These are phyloP conservation scores for Pyrenochaeta sp. DNA, from an alignment of 2,329 filamentous ascomycete species.

Conservation along the genomic window DNA sequence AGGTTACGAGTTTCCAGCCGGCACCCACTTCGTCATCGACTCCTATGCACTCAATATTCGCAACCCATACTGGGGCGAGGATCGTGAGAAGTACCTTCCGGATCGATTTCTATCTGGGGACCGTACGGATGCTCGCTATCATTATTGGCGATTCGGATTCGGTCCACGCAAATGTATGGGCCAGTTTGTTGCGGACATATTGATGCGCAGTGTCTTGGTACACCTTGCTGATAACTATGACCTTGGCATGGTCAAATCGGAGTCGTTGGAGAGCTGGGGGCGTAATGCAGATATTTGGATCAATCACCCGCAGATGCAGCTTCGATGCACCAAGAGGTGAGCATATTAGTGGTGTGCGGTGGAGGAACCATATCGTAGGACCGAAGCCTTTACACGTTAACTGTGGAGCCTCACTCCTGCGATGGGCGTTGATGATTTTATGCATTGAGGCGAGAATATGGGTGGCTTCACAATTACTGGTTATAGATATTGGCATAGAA, in stretches of 20 bases:
- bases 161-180: conserved; percentile 56
- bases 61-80: conserved; percentile 52
- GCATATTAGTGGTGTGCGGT: no score
- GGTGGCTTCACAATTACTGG: not conserved
- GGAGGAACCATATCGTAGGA: not conserved
- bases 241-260: conserved; percentile 1
- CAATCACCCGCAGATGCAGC: conserved; percentile 1
- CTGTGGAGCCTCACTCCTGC: conserved; percentile 2
- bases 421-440: not conserved
- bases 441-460: not conserved
- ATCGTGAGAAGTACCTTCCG: conserved; percentile 47
- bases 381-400: conserved; percentile 1
- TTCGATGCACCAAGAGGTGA: conserved; percentile 3
- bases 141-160: conserved; percentile 57
- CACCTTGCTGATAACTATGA: conserved; percentile 1
- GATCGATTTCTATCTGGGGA: conserved; percentile 10
- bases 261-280: conserved; percentile 1
- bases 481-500: not conserved
- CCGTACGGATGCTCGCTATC: conserved; percentile 39
- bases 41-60: conserved; percentile 54
- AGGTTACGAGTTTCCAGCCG: conserved; percentile 38
- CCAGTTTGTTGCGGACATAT: conserved; percentile 49
- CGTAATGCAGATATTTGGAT: conserved; percentile 1
- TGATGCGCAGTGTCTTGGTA: conserved; percentile 8
- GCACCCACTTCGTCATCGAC: conserved; percentile 55